These are phyloP conservation scores for Colletotrichum tabaci DNA, from an alignment of 2,329 filamentous ascomycete species.

Conservation along the genomic window DNA sequence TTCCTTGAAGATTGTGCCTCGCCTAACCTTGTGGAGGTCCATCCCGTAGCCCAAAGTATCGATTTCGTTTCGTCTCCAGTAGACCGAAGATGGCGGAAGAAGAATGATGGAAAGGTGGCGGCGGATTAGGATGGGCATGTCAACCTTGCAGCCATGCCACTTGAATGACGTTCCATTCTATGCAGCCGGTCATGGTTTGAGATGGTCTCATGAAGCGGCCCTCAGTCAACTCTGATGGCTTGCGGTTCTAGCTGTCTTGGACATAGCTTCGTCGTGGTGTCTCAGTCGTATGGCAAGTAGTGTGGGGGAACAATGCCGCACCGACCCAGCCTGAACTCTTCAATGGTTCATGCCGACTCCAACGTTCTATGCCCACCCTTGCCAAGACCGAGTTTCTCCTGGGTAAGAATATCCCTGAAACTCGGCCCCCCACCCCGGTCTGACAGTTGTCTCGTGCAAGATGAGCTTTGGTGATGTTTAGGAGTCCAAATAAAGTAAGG, in stretches of 20 bases:
- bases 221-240: neutral
- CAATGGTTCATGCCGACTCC: slow-evolving; percentile 20
- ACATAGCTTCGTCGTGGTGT: neutral
- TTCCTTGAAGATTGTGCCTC: slow-evolving; percentile 7
- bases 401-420: slow-evolving; percentile 7
- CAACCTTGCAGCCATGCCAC: slow-evolving; percentile 32
- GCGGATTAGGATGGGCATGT: neutral
- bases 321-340: neutral
- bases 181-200: slow-evolving; percentile 17
- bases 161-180: slow-evolving; percentile 21
- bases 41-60: neutral
- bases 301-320: slow-evolving; percentile 14
- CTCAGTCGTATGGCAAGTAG: neutral
- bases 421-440: neutral
- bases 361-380: neutral
- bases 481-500: neutral
- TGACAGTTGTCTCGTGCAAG: slow-evolving; percentile 56
- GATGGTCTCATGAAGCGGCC: neutral
- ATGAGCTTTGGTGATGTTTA: slow-evolving; percentile 51
- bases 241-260: neutral
- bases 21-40: neutral
- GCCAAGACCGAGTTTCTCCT: slow-evolving; percentile 18
- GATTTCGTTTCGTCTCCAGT: slow-evolving; percentile 15
- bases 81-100: slow-evolving; percentile 5
- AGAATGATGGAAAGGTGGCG: slow-evolving; percentile 20